A percentile compares a stretch with the other conserved stretches of the same genome.
Evolutionary conservation across 306 rosid species (phyloP).

Genomic region (Mimosa bimucronata): DNA sequence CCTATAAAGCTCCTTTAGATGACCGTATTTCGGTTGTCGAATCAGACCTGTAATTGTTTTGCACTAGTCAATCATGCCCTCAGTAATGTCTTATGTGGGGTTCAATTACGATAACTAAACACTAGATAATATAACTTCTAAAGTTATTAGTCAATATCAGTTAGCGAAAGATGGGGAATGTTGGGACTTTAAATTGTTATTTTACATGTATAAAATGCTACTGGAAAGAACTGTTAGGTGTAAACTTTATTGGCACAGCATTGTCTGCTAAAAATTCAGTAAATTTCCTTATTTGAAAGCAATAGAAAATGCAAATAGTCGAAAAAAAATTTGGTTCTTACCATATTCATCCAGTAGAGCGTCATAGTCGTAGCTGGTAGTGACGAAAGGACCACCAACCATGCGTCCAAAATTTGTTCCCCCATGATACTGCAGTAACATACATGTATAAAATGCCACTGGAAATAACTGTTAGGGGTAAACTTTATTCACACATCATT

Average conservation of each 20-base stretch:
- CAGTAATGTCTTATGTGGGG: slow-evolving; percentile 10
- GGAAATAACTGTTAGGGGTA: slow-evolving; percentile 8
- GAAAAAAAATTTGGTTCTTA: slow-evolving; percentile 48
- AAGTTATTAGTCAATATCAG: not conserved
- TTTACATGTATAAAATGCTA: slow-evolving; percentile 9
- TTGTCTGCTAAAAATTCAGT: not conserved
- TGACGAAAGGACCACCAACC: slow-evolving; percentile 98
- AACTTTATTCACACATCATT: slow-evolving; percentile 8
- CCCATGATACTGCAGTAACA: slow-evolving; percentile 77
- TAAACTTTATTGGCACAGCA: slow-evolving; percentile 4
- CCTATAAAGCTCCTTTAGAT: slow-evolving; percentile 92
- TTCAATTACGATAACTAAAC: slow-evolving; percentile 15
- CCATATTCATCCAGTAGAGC: slow-evolving; percentile 99
- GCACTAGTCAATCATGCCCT: slow-evolving; percentile 31
- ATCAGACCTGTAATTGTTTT: slow-evolving; percentile 70
- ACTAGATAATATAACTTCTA: slow-evolving; percentile 27
- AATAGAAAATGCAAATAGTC: not conserved
- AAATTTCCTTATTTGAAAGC: not conserved
- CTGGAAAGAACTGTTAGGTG: slow-evolving; percentile 14
- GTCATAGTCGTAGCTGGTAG: slow-evolving; percentile 98
- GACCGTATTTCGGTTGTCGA: slow-evolving; percentile 95
- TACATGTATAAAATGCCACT: slow-evolving; percentile 14
- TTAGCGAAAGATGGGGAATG: slow-evolving; percentile 4
- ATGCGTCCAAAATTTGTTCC: slow-evolving; percentile 99
- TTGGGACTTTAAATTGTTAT: slow-evolving; percentile 15